A percentile compares a stretch with the other conserved stretches of the same genome.
These are phyloP conservation scores for Taxawa tesnikishii DNA, from an alignment of 2,329 filamentous ascomycete species.

Conservation along the genomic window DNA sequence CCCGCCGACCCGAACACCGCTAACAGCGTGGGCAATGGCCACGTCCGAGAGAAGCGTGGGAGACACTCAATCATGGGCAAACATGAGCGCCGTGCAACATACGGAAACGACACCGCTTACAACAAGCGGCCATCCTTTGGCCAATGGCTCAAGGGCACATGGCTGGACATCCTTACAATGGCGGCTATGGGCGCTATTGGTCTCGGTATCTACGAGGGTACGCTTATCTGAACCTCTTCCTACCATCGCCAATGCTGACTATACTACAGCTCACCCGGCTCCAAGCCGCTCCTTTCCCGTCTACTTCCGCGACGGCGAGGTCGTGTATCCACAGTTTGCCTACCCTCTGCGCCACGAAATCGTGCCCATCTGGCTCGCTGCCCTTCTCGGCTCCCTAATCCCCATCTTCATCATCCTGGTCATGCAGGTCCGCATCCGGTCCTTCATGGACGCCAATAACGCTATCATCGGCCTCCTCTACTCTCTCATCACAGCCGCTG, in stretches of 20 bases:
- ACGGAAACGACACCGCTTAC: slow-evolving; percentile 18
- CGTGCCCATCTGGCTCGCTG: slow-evolving; percentile 58
- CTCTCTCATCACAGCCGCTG: slow-evolving; percentile 55
- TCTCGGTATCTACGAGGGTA: slow-evolving; percentile 44
- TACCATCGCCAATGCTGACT: no score
- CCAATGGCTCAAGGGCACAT: slow-evolving; percentile 57
- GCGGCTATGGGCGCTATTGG: slow-evolving; percentile 51
- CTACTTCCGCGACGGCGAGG: slow-evolving; percentile 51
- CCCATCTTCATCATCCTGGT: slow-evolving; percentile 54
- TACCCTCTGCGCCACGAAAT: slow-evolving; percentile 61
- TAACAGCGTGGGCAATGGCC: slow-evolving; percentile 11
- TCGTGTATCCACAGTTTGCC: slow-evolving; percentile 59
- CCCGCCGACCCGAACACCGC: slow-evolving; percentile 23
- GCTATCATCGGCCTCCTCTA: slow-evolving; percentile 57
- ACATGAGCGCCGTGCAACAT: slow-evolving; percentile 7
- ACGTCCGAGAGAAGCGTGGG: slow-evolving; percentile 14
- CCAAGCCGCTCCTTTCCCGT: slow-evolving; percentile 59
- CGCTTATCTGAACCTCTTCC: no score
- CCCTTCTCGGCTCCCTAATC: slow-evolving; percentile 50
- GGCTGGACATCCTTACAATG: slow-evolving; percentile 59
- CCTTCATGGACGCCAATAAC: slow-evolving; percentile 50
- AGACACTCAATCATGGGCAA: slow-evolving; percentile 13
- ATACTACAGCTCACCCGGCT: slow-evolving; percentile 50
- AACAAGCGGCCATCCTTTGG: slow-evolving; percentile 47
- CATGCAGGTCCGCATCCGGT: slow-evolving; percentile 43